Evolutionary conservation across 2,329 filamentous ascomycete species (phyloP).

Genomic region (Fusarium odoratissimum): DNA sequence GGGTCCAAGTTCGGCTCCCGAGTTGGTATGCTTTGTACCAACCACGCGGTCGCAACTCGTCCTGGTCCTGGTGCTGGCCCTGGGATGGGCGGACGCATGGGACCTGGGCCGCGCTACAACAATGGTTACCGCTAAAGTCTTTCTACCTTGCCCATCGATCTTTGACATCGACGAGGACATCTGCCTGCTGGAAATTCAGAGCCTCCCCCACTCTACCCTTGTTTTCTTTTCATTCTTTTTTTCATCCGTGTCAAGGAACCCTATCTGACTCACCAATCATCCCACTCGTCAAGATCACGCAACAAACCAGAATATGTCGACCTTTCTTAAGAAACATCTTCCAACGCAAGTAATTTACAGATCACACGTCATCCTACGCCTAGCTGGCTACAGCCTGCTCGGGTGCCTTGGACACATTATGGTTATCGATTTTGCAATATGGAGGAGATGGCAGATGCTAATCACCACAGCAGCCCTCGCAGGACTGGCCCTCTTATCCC

Average conservation of each 20-base stretch:
- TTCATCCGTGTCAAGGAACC: constrained; percentile 41
- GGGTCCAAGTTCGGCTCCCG: constrained; percentile 98
- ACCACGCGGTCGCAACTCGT: constrained; percentile 88
- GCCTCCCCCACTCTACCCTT: constrained; percentile 6
- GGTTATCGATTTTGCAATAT: constrained; percentile 70
- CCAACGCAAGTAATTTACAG: constrained; percentile 63
- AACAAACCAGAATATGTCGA: constrained; percentile 59
- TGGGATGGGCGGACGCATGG: constrained; percentile 68
- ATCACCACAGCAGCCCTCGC: constrained; percentile 31
- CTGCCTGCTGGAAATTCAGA: constrained; percentile 7
- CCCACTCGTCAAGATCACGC: constrained; percentile 50
- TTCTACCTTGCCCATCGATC: background rate
- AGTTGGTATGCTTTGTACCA: constrained; percentile 98
- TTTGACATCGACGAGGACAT: background rate
- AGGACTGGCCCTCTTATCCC: constrained; percentile 42
- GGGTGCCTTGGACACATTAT: constrained; percentile 71
- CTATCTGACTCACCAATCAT: constrained; percentile 47
- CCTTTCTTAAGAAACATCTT: constrained; percentile 62
- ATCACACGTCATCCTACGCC: constrained; percentile 70
- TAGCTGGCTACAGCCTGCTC: constrained; percentile 59
- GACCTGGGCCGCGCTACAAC: constrained; percentile 68
- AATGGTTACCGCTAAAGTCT: constrained; percentile 65
- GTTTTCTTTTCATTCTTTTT: constrained; percentile 44
- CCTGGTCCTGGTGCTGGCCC: constrained; percentile 85
- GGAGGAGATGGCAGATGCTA: constrained; percentile 50